A percentile compares a stretch with the other conserved stretches of the same genome.
phyloP scores from a whole-genome alignment of 2,329 filamentous ascomycete species.

The Ophiostoma pallidulum region DNA sequence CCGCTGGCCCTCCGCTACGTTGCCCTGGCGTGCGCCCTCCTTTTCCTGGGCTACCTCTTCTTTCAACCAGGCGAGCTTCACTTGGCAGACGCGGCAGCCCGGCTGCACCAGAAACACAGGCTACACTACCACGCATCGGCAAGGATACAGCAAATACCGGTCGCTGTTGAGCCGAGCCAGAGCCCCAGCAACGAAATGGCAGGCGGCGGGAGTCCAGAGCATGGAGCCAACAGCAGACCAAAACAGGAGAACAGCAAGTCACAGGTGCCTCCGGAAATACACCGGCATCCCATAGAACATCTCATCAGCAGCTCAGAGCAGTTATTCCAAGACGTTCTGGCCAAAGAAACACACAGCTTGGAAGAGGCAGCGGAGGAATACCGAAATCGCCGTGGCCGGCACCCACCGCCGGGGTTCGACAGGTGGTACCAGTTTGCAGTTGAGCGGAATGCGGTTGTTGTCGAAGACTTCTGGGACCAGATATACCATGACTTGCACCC shows the following conservation, averaged over 20 bases:
- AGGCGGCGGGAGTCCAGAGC: too few relatives aligned
- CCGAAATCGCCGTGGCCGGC: constrained; percentile 44
- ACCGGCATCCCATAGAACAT: constrained; percentile 39
- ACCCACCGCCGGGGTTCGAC: constrained; percentile 56
- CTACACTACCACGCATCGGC: constrained; percentile 1
- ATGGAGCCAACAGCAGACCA: too few relatives aligned
- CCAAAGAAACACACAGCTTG: constrained; percentile 38
- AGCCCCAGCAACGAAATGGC: background rate
- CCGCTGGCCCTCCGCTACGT: constrained; percentile 31
- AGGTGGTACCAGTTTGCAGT: constrained; percentile 48
- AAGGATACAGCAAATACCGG: background rate
- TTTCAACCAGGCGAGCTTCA: constrained; percentile 2
- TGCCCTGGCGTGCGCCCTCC: constrained; percentile 25
- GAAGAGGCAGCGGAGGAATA: constrained; percentile 45
- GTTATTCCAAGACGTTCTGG: constrained; percentile 32
- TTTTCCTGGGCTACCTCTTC: constrained; percentile 27
- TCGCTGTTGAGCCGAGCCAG: background rate
- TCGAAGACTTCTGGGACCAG: constrained; percentile 56
- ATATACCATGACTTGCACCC: constrained; percentile 54
- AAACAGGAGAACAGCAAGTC: too few relatives aligned
- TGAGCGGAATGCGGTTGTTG: constrained; percentile 42
- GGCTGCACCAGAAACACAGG: background rate
- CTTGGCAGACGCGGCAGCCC: background rate
- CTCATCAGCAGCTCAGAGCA: constrained; percentile 38
- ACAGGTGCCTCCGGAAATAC: too few relatives aligned